Evolutionary conservation across 139 green algal genomes (phyloP).

Genomic region (Trebouxia sp.): DNA sequence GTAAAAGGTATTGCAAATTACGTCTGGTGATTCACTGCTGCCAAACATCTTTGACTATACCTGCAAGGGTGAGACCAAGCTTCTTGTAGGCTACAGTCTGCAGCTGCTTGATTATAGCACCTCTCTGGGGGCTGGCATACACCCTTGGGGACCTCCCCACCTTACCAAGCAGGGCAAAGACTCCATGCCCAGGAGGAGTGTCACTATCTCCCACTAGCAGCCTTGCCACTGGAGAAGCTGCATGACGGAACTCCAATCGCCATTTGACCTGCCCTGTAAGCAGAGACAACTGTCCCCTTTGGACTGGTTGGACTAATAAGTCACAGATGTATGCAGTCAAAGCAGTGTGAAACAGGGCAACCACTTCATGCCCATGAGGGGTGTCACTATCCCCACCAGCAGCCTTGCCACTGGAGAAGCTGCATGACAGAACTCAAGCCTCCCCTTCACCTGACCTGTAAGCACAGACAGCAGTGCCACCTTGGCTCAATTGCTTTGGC

Average conservation of each 20-base stretch:
- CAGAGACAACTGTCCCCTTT: too few species aligned
- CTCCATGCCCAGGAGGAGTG: conserved; percentile 10
- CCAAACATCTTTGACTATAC: conserved; percentile 13
- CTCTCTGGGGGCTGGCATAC: conserved; percentile 45
- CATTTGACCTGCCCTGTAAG: conserved; percentile 44
- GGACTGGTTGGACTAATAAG: too few species aligned
- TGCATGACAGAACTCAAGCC: conserved; percentile 50
- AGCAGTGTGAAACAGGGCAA: conserved; percentile 58
- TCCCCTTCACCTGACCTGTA: conserved; percentile 48
- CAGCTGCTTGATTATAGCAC: conserved; percentile 43
- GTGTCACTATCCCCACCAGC: conserved; percentile 28
- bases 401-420: conserved; percentile 43
- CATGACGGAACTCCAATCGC: conserved; percentile 54
- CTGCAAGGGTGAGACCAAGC: conserved; percentile 39
- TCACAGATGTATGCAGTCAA: too few species aligned
- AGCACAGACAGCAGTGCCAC: too few species aligned
- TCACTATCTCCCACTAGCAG: conserved; percentile 33
- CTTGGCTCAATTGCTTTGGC: too few species aligned
- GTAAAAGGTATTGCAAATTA: too few species aligned
- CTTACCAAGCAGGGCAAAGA: conserved; percentile 58
- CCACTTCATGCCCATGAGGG: conserved; percentile 30
- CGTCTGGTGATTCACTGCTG: too few species aligned
- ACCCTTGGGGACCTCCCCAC: conserved; percentile 49
- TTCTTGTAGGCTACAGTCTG: conserved; percentile 35
- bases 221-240: conserved; percentile 46